These are phyloP conservation scores for Forsythia viridissima DNA, from an alignment of 257 asterid genomes.

Conservation along the genomic window DNA sequence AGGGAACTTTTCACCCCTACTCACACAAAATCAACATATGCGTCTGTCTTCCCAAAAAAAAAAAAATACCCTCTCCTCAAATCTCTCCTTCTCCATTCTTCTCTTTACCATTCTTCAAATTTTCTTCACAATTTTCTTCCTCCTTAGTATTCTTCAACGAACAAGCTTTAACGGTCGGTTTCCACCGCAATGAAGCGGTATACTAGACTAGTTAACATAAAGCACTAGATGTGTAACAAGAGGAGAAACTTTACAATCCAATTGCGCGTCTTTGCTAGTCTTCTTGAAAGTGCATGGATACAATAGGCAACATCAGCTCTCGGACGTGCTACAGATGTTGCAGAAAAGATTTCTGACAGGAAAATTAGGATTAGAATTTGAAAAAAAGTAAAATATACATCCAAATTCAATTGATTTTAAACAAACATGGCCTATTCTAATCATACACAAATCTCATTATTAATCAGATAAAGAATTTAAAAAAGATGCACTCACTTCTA, in stretches of 20 bases:
- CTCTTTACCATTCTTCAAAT: too few relatives aligned
- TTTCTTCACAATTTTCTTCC: too few relatives aligned
- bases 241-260: conserved; percentile 62
- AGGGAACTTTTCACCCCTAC: too few relatives aligned
- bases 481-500: conserved; percentile 62
- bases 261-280: conserved; percentile 69
- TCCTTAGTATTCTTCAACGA: too few relatives aligned
- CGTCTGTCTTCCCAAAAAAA: too few relatives aligned
- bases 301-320: conserved; percentile 93
- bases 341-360: conserved; percentile 58
- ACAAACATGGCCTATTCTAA: not conserved
- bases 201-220: too few relatives aligned
- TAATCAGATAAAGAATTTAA: not conserved
- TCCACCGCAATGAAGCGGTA: too few relatives aligned
- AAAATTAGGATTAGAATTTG: not conserved
- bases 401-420: not conserved
- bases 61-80: too few relatives aligned
- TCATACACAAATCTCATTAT: not conserved
- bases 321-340: conserved; percentile 67
- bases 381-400: not conserved
- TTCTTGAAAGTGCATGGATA: conserved; percentile 76
- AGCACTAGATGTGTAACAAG: not conserved
- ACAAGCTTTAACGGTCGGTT: too few relatives aligned
- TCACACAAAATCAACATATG: too few relatives aligned
- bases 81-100: too few relatives aligned